Conservation (phyloP, 345 rosid genomes). For the Populus deltoides region DNA sequence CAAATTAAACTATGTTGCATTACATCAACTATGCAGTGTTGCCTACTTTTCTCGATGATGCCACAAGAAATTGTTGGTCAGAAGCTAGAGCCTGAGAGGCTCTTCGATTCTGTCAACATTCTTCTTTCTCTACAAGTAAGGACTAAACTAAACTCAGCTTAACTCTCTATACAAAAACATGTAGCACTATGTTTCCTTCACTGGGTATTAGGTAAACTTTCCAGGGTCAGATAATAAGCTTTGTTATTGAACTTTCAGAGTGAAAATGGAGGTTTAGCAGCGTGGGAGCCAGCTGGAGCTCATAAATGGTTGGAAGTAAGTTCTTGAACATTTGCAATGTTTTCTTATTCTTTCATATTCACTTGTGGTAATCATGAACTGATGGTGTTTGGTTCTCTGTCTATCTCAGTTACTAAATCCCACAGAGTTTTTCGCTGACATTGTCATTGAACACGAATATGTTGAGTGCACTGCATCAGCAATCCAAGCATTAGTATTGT, state of each 20-base stretch:
- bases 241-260: conserved; percentile 10
- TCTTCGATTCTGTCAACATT: conserved; percentile 56
- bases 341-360: too few relatives aligned
- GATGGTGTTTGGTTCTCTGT: not conserved
- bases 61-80: conserved; percentile 64
- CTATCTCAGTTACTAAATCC: conserved; percentile 47
- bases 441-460: conserved; percentile 35
- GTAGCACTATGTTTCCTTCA: too few relatives aligned
- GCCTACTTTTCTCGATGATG: conserved; percentile 63
- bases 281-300: conserved; percentile 42
- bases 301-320: conserved; percentile 28
- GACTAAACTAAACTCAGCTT: not conserved
- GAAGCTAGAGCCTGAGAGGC: conserved; percentile 44
- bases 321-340: not conserved
- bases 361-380: not conserved
- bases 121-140: conserved; percentile 59
- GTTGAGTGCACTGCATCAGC: conserved; percentile 51
- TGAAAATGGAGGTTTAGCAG: conserved; percentile 38
- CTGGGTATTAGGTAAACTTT: too few relatives aligned
- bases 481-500: conserved; percentile 4
- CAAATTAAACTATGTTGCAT: not conserved
- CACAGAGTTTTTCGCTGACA: conserved; percentile 37
- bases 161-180: not conserved
- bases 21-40: conserved; percentile 37
- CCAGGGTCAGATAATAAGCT: too few relatives aligned